Evolutionary conservation across 768 basidiomycete species (phyloP), one percentile per base, ranked within the genome.

Genomic region (Zangia roseola): DNA sequence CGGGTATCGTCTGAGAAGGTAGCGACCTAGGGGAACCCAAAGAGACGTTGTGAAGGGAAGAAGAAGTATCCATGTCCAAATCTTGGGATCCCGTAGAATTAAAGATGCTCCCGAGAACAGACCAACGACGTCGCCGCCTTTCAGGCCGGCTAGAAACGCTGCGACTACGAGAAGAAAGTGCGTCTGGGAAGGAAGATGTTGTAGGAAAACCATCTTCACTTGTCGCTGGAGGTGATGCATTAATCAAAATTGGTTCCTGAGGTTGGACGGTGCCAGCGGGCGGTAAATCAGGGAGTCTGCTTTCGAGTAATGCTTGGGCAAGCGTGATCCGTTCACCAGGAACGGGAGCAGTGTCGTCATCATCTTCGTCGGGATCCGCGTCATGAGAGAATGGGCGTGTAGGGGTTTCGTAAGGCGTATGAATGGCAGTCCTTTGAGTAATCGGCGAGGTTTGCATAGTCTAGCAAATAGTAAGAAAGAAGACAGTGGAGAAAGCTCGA

Each of bases 281-380:
- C 14, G 90, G 87, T 13, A 88, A 61, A 30, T 84, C 77, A 7
- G 90, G 89, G 26, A 88, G 66, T 31, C 90, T 83, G 56, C 89
- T 91, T 71, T 93, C 90, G 45, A 87, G 60, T 17, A 93, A 70
- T 10, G 84, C 84, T 55, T 92, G 82, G 0, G 77, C 83, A 35
- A 93, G 76, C 23, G 82, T 84, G 31, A 93, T 84, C 23, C 76
- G 75, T 28, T 88, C 86, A 46, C 82, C 64, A 34, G 71, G 69
- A 45, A 68, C 65, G 12, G 63, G 56, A 16, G 60, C 59, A 4
- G 56, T 76, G 8, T 73, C 75, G 19, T 75, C 79, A 20, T 82
- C 83, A 9, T 81, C 85, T 10, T 82, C 83, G 17, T 87, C 82
- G 10, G 64, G 76, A 45, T 74, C 79, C 24, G 67, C 69, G 25